These are phyloP conservation scores for Xylaria sp. DNA, from an alignment of 2,329 filamentous ascomycete genomes.

Conservation along the genomic window DNA sequence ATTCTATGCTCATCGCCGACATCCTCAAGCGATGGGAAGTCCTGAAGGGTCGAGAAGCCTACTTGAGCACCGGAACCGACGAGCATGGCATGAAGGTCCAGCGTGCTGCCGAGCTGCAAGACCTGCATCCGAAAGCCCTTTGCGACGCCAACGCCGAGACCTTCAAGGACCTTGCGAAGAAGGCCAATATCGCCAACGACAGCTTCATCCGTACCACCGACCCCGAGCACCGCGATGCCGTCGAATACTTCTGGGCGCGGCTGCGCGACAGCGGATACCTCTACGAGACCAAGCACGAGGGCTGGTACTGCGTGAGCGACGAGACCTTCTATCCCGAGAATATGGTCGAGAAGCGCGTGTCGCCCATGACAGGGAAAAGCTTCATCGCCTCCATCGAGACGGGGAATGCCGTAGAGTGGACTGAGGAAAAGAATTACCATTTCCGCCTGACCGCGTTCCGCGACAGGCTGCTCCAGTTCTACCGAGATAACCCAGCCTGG, in stretches of 20 bases:
- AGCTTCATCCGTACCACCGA: conserved; percentile 95
- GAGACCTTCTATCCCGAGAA: conserved; percentile 92
- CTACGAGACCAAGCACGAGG: conserved; percentile 84
- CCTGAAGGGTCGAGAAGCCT: conserved; percentile 71
- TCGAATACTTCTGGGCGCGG: conserved; percentile 87
- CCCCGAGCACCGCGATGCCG: conserved; percentile 77
- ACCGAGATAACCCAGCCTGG: conserved; percentile 76
- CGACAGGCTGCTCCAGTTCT: conserved; percentile 80
- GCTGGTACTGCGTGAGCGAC: conserved; percentile 96
- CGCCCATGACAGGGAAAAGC: conserved; percentile 81
- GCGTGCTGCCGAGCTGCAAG: conserved; percentile 75
- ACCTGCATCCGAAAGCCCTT: conserved; percentile 77
- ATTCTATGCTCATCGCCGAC: conserved; percentile 89
- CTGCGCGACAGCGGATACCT: conserved; percentile 77
- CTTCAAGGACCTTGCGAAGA: conserved; percentile 75
- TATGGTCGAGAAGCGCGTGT: conserved; percentile 73
- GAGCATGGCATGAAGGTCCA: conserved; percentile 99
- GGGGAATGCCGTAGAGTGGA: conserved; percentile 93
- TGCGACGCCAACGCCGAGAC: conserved; percentile 83
- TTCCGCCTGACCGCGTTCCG: conserved; percentile 86
- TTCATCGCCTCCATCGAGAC: conserved; percentile 85
- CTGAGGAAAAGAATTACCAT: conserved; percentile 91
- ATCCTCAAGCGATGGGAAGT: conserved; percentile 90
- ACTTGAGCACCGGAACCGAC: conserved; percentile 90
- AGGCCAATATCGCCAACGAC: conserved; percentile 75